Conservation (phyloP, 2,329 filamentous ascomycete species). For the Lecanicillium sp. region DNA sequence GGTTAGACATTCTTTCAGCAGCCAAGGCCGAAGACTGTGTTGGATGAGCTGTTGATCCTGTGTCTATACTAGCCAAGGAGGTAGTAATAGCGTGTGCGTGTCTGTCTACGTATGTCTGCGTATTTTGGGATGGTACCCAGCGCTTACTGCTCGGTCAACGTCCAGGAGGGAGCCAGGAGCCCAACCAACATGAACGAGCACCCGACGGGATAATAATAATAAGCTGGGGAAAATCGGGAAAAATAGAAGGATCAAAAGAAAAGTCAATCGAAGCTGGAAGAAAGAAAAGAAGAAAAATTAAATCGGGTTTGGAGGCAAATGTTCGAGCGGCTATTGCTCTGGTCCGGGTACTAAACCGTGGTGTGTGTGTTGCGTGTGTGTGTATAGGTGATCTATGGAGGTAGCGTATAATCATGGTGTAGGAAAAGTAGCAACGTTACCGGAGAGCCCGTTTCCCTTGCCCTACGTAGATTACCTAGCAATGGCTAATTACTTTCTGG, state of each 20-base stretch:
- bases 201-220: too few species aligned
- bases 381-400: neutral
- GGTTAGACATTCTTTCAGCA: neutral
- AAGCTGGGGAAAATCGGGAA: neutral
- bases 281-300: neutral
- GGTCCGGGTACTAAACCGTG: neutral
- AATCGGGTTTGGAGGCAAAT: neutral
- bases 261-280: neutral
- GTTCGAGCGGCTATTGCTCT: neutral
- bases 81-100: too few species aligned
- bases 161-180: neutral
- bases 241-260: neutral
- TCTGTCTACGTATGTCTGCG: too few species aligned
- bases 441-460: too few species aligned
- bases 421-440: too few species aligned
- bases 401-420: too few species aligned
- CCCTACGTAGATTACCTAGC: too few species aligned
- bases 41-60: neutral
- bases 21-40: neutral
- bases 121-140: too few species aligned
- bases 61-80: neutral
- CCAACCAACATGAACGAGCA: too few species aligned
- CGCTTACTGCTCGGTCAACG: constrained; percentile 5
- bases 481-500: too few species aligned
- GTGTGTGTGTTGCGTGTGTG: neutral